phyloP scores from a whole-genome alignment of 208 protist genomes.

The Paratrypanosoma confusum region DNA sequence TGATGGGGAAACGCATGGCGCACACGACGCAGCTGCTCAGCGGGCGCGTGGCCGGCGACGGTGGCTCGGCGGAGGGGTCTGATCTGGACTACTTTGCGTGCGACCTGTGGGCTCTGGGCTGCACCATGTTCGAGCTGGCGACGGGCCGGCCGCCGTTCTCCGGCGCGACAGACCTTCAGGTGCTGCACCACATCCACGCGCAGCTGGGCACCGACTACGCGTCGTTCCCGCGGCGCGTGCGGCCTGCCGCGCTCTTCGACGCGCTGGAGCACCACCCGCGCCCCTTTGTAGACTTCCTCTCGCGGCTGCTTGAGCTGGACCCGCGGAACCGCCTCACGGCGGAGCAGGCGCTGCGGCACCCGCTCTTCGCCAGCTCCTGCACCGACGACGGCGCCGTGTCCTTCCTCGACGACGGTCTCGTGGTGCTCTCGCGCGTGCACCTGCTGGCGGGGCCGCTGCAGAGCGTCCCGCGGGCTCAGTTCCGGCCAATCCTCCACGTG shows the following conservation, averaged over 20 bases:
- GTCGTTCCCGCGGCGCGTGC: conserved; percentile 21
- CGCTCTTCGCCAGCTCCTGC: no score
- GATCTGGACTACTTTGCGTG: conserved; percentile 35
- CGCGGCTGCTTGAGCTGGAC: conserved; percentile 46
- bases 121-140: conserved; percentile 58
- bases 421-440: conserved; percentile 8
- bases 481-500: no score
- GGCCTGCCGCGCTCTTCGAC: conserved; percentile 26
- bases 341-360: conserved; percentile 35
- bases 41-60: no score
- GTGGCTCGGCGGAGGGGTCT: no score
- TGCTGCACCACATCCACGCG: conserved; percentile 47
- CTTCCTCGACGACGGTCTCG: conserved; percentile 8
- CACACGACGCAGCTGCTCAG: no score
- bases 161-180: conserved; percentile 47
- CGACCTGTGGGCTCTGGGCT: conserved; percentile 73
- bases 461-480: no score
- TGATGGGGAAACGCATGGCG: conserved; percentile 28
- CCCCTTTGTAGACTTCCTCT: conserved; percentile 29
- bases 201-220: conserved; percentile 41
- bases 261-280: conserved; percentile 16
- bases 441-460: no score
- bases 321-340: conserved; percentile 31
- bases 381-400: no score
- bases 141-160: conserved; percentile 38